A percentile compares a stretch with the other conserved stretches of the same genome.
phyloP scores from a whole-genome alignment of 2,329 filamentous ascomycete genomes.

The Gyromitra esculenta region DNA sequence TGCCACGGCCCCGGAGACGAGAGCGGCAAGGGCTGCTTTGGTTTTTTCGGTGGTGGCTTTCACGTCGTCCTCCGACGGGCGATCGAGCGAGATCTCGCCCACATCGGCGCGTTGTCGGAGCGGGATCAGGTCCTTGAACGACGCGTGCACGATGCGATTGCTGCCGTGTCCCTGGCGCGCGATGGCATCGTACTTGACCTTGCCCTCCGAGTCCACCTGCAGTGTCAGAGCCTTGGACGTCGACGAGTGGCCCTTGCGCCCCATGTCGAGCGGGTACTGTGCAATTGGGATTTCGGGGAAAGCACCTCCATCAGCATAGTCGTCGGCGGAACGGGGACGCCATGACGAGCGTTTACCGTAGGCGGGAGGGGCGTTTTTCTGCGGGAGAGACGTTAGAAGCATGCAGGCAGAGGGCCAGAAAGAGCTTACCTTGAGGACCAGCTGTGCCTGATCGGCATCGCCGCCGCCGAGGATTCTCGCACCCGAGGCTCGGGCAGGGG shows the following conservation, averaged over 20 bases:
- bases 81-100: conserved; percentile 85
- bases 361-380: conserved; percentile 82
- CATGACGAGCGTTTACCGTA: conserved; percentile 90
- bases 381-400: conserved; percentile 41
- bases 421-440: conserved; percentile 75
- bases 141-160: conserved; percentile 86
- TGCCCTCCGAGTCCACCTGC: conserved; percentile 88
- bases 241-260: conserved; percentile 70
- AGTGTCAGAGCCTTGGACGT: conserved; percentile 89
- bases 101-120: conserved; percentile 91
- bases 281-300: conserved; percentile 94
- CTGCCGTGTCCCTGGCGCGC: conserved; percentile 87
- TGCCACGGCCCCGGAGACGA: conserved; percentile 85
- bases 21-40: conserved; percentile 80
- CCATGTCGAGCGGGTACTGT: conserved; percentile 96
- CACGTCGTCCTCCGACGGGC: conserved; percentile 86
- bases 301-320: conserved; percentile 94
- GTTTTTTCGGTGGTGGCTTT: conserved; percentile 86
- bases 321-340: conserved; percentile 86
- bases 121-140: conserved; percentile 96
- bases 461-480: conserved; percentile 82
- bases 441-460: conserved; percentile 83
- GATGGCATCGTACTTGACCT: conserved; percentile 96
- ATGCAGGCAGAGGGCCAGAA: background rate
- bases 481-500: conserved; percentile 73